phyloP scores from a whole-genome alignment of 2,329 filamentous ascomycete species.

The Fusarium concolor region DNA sequence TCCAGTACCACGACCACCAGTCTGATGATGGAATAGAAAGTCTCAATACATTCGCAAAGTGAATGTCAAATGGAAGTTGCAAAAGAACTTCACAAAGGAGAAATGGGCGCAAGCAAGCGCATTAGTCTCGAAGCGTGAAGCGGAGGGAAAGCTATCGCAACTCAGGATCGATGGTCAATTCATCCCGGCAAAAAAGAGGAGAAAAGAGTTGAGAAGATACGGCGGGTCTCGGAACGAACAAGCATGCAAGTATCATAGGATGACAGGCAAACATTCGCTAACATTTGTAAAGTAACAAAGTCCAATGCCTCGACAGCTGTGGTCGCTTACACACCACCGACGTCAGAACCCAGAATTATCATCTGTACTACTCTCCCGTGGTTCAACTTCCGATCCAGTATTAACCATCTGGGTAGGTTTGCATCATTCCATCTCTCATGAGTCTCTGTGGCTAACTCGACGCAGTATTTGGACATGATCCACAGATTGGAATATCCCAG shows the following conservation, averaged over 20 bases:
- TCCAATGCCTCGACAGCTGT: accelerated
- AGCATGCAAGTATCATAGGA: not conserved
- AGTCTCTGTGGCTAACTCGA: not conserved
- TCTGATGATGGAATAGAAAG: accelerated
- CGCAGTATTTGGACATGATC: not conserved
- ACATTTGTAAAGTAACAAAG: not conserved
- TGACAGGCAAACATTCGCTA: too few relatives aligned
- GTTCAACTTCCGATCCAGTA: not conserved
- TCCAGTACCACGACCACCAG: accelerated
- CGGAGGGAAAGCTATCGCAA: accelerated
- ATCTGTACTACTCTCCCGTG: not conserved
- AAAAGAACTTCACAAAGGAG: constrained; percentile 5
- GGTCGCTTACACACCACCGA: not conserved
- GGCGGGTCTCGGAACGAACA: accelerated
- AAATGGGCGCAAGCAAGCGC: constrained; percentile 1
- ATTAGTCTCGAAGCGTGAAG: not conserved
- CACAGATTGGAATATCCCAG: not conserved
- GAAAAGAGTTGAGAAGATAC: not conserved
- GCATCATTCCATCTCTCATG: accelerated
- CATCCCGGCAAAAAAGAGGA: not conserved
- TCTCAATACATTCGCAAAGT: constrained; percentile 20
- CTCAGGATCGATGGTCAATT: not conserved
- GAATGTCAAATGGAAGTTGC: constrained; percentile 1
- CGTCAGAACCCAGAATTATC: accelerated
- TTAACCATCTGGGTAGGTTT: not conserved